Evolutionary conservation across 768 basidiomycete species (phyloP).

Genomic region (Rhizopogon vesiculosus): DNA sequence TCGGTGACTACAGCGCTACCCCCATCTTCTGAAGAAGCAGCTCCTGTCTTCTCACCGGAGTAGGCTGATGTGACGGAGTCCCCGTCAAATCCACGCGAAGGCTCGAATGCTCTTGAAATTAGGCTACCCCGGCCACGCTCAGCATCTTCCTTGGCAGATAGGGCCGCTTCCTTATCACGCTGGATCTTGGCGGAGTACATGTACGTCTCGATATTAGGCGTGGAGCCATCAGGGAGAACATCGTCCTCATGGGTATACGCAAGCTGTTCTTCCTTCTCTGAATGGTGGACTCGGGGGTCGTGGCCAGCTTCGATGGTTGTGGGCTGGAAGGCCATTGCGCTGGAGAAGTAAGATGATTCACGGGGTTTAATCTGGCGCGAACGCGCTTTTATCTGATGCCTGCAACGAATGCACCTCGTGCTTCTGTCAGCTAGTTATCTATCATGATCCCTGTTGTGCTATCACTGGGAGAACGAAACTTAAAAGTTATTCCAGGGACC

Average conservation of each 20-base stretch:
- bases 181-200: slow-evolving; percentile 26
- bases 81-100: background rate
- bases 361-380: background rate
- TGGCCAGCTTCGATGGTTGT: slow-evolving; percentile 11
- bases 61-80: background rate
- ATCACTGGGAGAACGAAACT: no score
- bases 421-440: no score
- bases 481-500: no score
- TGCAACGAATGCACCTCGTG: no score
- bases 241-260: slow-evolving; percentile 9
- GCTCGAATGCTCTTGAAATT: background rate
- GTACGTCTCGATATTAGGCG: slow-evolving; percentile 28
- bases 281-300: slow-evolving; percentile 12
- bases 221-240: slow-evolving; percentile 15
- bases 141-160: background rate
- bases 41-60: background rate
- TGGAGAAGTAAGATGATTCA: background rate
- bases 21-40: slow-evolving; percentile 1
- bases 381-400: background rate
- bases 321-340: slow-evolving; percentile 15
- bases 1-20: slow-evolving; percentile 25
- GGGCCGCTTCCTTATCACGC: slow-evolving; percentile 21
- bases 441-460: no score
- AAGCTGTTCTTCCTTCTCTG: slow-evolving; percentile 3
- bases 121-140: background rate